Evolutionary conservation across 352 stramenopile genomes (phyloP), one percentile per base, ranked within the genome.

Genomic region (Phytophthora syringae): DNA sequence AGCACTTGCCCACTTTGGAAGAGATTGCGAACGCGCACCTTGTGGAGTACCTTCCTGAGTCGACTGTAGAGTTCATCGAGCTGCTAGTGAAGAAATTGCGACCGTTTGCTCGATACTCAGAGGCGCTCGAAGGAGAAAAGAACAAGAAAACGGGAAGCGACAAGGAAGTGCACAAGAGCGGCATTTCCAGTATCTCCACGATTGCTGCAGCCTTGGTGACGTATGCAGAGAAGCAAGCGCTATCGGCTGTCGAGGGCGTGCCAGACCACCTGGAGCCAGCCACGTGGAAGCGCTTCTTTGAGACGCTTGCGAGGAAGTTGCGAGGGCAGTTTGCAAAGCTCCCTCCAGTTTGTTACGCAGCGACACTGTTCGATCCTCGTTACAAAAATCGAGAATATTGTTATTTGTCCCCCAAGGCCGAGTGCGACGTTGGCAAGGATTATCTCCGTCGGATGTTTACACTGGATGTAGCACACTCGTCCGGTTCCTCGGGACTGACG

Each of bases 311-410:
- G 16, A 80, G 76, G 39, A 81, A 82, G 40, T 32, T 94, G 32
- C 82, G 84, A 6, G 61, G 77, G 9, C 74, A 86, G 34, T 93
- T 94, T 58, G 64, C 64, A 10, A 52, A 64, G 32, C 32, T 92
- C 15, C 80, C 82, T 1, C 34, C 82, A 18, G 70, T 90, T 21
- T 89, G 80, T 42, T 88, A 89, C 39, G 86, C 86, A 3, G 83
- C 86, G 10, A 92, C 86, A 16, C 67, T 94, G 24, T 79, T 94
- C 11, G 86, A 94, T 22, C 86, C 86, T 30, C 82, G 86, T 5
- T 94, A 94, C 72, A 94, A 94, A 60, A 82, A 92, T 48, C 84
- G 81, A 27, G 84, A 90, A 47, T 92, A 86, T 52, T 94, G 86
- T 61, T 94, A 92, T 67, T 42, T 92, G 42, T 75, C 70, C 5